phyloP scores from a whole-genome alignment of 768 basidiomycete species.

The Termitomyces sp. region DNA sequence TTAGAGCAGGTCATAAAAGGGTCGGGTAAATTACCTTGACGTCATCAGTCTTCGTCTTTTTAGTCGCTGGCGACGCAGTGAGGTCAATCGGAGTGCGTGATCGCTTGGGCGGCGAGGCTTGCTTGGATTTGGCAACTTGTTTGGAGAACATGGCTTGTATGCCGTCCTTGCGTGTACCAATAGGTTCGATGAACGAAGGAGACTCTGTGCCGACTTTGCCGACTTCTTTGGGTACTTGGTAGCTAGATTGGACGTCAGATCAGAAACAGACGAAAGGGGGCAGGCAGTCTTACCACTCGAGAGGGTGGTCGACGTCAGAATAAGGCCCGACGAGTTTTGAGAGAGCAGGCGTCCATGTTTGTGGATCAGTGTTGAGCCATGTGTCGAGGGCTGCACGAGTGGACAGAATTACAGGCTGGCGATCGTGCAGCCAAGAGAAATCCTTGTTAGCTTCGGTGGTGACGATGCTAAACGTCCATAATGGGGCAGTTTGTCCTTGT shows the following conservation, averaged over 20 bases:
- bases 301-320: slow-evolving; percentile 36
- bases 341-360: slow-evolving; percentile 58
- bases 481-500: slow-evolving; percentile 45
- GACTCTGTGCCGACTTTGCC: slow-evolving; percentile 88
- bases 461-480: slow-evolving; percentile 87
- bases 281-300: slow-evolving; percentile 61
- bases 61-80: neutral
- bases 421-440: slow-evolving; percentile 85
- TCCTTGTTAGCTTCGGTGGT: slow-evolving; percentile 72
- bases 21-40: neutral
- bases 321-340: slow-evolving; percentile 57
- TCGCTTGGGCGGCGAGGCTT: slow-evolving; percentile 2
- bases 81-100: neutral
- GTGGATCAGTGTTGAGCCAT: slow-evolving; percentile 76
- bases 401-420: slow-evolving; percentile 79
- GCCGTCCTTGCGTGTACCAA: slow-evolving; percentile 76
- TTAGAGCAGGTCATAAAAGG: neutral
- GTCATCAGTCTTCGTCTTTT: neutral
- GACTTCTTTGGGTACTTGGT: slow-evolving; percentile 84
- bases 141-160: slow-evolving; percentile 79
- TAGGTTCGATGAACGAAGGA: slow-evolving; percentile 73
- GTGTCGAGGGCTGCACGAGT: slow-evolving; percentile 47
- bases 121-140: slow-evolving; percentile 30
- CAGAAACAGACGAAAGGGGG: neutral
- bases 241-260: slow-evolving; percentile 38